Evolutionary conservation across 1,284 basidiomycete species (phyloP).

Genomic region (Coniophora puteana): DNA sequence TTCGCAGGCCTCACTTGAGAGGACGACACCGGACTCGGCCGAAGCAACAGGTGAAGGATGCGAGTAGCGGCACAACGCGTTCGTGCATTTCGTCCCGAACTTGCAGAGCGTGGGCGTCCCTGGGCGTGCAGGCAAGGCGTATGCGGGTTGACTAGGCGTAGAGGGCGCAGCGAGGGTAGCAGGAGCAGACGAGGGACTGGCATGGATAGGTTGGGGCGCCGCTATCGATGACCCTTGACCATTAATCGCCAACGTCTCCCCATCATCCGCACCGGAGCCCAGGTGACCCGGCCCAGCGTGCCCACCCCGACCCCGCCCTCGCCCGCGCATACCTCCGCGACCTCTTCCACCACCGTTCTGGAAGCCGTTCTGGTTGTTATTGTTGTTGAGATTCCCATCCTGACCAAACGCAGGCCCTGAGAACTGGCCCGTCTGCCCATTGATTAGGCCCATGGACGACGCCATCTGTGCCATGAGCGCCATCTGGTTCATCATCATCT

Average conservation of each 20-base stretch:
- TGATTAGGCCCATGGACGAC: constrained; percentile 68
- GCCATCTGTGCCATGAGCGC: constrained; percentile 83
- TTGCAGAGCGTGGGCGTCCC: constrained; percentile 88
- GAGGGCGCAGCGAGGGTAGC: constrained; percentile 22
- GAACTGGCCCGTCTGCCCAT: constrained; percentile 51
- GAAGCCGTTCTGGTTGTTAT: constrained; percentile 15
- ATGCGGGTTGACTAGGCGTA: constrained; percentile 36
- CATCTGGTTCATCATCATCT: constrained; percentile 86
- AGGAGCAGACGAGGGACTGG: constrained; percentile 24
- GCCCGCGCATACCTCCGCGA: constrained; percentile 35
- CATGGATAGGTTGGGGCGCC: constrained; percentile 28
- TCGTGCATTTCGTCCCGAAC: constrained; percentile 85
- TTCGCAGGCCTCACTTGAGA: constrained; percentile 88
- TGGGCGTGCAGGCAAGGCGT: constrained; percentile 67
- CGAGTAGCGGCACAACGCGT: constrained; percentile 81
- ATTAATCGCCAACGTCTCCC: constrained; percentile 5
- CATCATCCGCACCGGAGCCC: constrained; percentile 21
- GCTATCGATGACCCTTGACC: constrained; percentile 28
- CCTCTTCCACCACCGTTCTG: constrained; percentile 30
- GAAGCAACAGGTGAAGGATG: constrained; percentile 93
- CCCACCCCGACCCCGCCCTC: constrained; percentile 25
- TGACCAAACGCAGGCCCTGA: constrained; percentile 41
- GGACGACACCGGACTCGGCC: constrained; percentile 86
- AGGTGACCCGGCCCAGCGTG: constrained; percentile 21
- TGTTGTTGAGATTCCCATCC: constrained; percentile 47